phyloP scores from a whole-genome alignment of 2,329 filamentous ascomycete genomes.

The Neopestalotiopsis sp. region DNA sequence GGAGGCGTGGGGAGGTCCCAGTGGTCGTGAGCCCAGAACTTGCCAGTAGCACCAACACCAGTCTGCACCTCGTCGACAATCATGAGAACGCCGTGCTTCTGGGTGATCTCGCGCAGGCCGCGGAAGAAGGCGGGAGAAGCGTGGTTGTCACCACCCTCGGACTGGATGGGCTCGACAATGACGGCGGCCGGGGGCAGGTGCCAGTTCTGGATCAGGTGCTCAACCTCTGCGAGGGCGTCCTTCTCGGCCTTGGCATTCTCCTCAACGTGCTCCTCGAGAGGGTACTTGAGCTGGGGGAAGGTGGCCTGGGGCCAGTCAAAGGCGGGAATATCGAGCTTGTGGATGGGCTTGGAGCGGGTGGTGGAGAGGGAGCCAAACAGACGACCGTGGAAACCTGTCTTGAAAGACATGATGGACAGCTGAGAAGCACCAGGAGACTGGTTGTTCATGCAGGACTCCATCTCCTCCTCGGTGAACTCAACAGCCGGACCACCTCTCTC shows the following conservation, averaged over 20 bases:
- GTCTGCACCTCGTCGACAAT: slow-evolving; percentile 97
- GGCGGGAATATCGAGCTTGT: slow-evolving; percentile 93
- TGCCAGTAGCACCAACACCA: slow-evolving; percentile 88
- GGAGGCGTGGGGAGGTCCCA: slow-evolving; percentile 82
- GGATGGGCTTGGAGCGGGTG: slow-evolving; percentile 90
- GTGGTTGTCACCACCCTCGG: slow-evolving; percentile 94
- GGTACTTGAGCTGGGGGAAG: slow-evolving; percentile 87
- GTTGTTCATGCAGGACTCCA: slow-evolving; percentile 80
- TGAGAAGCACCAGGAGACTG: slow-evolving; percentile 76
- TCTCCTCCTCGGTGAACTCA: slow-evolving; percentile 81
- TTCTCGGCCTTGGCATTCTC: slow-evolving; percentile 86
- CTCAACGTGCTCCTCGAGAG: slow-evolving; percentile 76
- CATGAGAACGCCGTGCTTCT: slow-evolving; percentile 77
- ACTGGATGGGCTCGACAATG: slow-evolving; percentile 89
- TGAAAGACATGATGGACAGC: slow-evolving; percentile 88
- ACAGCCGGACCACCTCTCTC: slow-evolving; percentile 79
- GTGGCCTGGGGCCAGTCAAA: slow-evolving; percentile 94
- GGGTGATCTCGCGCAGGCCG: slow-evolving; percentile 79
- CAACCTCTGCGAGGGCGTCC: slow-evolving; percentile 81
- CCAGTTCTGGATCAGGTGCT: slow-evolving; percentile 80
- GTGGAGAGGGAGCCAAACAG: slow-evolving; percentile 88
- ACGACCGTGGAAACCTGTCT: slow-evolving; percentile 86
- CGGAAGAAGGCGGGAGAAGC: slow-evolving; percentile 87
- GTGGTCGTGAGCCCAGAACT: slow-evolving; percentile 97
- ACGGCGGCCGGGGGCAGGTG: slow-evolving; percentile 82